phyloP scores from a whole-genome alignment of 495 filamentous ascomycete genomes.

The Penicillium coprophilum region DNA sequence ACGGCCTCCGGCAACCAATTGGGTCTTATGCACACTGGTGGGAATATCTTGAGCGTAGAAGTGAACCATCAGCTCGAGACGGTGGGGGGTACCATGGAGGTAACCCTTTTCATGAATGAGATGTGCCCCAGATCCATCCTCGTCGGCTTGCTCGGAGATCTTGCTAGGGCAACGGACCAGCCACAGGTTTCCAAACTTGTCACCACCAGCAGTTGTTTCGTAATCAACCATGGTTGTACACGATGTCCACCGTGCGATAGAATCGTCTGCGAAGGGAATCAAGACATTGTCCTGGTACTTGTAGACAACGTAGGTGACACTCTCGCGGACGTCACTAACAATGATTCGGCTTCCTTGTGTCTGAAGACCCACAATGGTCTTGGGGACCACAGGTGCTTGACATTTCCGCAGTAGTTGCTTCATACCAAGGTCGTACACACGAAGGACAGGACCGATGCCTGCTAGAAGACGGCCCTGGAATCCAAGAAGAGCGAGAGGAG shows the following conservation, averaged over 20 bases:
- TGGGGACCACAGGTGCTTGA: slow-evolving; percentile 74
- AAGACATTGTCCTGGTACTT: slow-evolving; percentile 88
- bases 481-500: slow-evolving; percentile 80
- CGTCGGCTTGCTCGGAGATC: slow-evolving; percentile 83
- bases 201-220: slow-evolving; percentile 90
- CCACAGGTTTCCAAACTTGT: slow-evolving; percentile 98
- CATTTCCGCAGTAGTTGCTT: slow-evolving; percentile 88
- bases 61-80: slow-evolving; percentile 79
- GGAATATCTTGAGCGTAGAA: slow-evolving; percentile 92
- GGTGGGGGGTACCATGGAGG: slow-evolving; percentile 82
- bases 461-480: slow-evolving; percentile 90
- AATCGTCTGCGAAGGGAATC: slow-evolving; percentile 90
- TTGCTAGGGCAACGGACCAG: slow-evolving; percentile 84
- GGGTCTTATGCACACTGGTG: slow-evolving; percentile 83
- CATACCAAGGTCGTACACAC: slow-evolving; percentile 88
- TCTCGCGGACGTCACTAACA: slow-evolving; percentile 88
- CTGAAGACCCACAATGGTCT: slow-evolving; percentile 80
- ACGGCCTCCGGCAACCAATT: slow-evolving; percentile 85
- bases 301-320: slow-evolving; percentile 87
- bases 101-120: slow-evolving; percentile 85
- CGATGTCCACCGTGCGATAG: slow-evolving; percentile 83
- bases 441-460: slow-evolving; percentile 78
- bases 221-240: slow-evolving; percentile 94
- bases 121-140: slow-evolving; percentile 87
- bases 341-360: slow-evolving; percentile 91